A percentile compares a stretch with the other conserved stretches of the same genome.
These are phyloP conservation scores for Parvularia atlantis DNA, from an alignment of 78 protist species.

Conservation along the genomic window DNA sequence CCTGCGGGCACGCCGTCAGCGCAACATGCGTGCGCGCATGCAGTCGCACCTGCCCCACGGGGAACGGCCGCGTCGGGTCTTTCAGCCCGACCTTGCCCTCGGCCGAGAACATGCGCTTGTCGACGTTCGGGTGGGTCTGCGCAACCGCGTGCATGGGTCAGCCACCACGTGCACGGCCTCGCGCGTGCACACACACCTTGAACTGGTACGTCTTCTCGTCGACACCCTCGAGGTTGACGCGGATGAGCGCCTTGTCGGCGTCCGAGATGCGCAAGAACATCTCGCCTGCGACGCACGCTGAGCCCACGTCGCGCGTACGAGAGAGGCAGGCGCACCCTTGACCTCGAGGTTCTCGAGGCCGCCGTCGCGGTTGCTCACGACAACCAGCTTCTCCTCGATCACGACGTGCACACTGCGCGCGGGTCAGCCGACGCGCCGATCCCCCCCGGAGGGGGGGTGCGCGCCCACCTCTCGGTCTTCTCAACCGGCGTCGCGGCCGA, in stretches of 20 bases:
- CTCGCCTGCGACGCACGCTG: neutral
- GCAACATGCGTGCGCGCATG: too few species aligned
- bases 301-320: neutral
- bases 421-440: neutral
- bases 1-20: too few species aligned
- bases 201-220: slow-evolving; percentile 15
- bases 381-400: slow-evolving; percentile 33
- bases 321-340: too few species aligned
- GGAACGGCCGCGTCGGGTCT: slow-evolving; percentile 33
- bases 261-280: too few species aligned
- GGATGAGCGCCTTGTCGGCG: too few species aligned
- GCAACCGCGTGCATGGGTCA: too few species aligned
- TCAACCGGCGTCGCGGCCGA: neutral
- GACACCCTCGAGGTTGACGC: neutral
- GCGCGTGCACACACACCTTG: too few species aligned
- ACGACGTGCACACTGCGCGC: too few species aligned
- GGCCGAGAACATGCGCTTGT: slow-evolving; percentile 18
- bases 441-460: neutral
- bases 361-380: slow-evolving; percentile 29
- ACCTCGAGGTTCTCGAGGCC: too few species aligned
- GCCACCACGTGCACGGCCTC: neutral
- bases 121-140: slow-evolving; percentile 56
- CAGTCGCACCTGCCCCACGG: slow-evolving; percentile 3
- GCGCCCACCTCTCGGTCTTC: neutral
- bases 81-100: slow-evolving; percentile 13